phyloP scores from a whole-genome alignment of 257 asterid species.

The Verbena officinalis region DNA sequence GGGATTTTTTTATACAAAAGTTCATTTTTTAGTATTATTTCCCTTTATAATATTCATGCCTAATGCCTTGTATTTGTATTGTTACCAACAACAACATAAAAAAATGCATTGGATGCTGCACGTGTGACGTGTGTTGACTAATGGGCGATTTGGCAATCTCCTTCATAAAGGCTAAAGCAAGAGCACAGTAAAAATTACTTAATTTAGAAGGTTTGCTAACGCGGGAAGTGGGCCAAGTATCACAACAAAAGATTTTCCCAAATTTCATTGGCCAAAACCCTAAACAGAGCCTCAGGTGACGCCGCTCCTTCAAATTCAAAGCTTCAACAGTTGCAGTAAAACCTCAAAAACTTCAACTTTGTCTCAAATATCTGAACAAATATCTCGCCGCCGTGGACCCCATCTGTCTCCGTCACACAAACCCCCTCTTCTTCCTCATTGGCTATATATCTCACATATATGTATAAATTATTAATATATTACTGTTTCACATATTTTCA shows the following conservation, averaged over 20 bases:
- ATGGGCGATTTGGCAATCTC: too few relatives aligned
- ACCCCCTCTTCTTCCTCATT: not conserved
- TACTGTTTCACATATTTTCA: not conserved
- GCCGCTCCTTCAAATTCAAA: slow-evolving; percentile 27
- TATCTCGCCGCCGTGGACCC: slow-evolving; percentile 31
- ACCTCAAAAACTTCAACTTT: not conserved
- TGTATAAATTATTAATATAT: not conserved
- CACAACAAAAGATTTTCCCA: not conserved
- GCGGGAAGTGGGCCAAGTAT: not conserved
- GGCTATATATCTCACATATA: not conserved
- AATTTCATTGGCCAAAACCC: slow-evolving; percentile 33
- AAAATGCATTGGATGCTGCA: too few relatives aligned
- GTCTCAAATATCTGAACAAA: not conserved
- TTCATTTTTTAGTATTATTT: too few relatives aligned
- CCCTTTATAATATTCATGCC: too few relatives aligned
- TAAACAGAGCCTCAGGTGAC: slow-evolving; percentile 29
- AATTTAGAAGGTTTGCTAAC: slow-evolving; percentile 30
- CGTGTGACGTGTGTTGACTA: too few relatives aligned
- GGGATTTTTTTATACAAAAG: too few relatives aligned
- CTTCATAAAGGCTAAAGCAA: too few relatives aligned
- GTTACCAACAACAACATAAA: too few relatives aligned
- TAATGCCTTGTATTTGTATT: too few relatives aligned
- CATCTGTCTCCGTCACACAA: slow-evolving; percentile 18
- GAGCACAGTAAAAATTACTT: too few relatives aligned
- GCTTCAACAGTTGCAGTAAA: slow-evolving; percentile 22